A percentile compares a stretch with the other conserved stretches of the same genome.
These are phyloP conservation scores for Collybiopsis luxurians DNA, from an alignment of 768 basidiomycete species.

Conservation along the genomic window DNA sequence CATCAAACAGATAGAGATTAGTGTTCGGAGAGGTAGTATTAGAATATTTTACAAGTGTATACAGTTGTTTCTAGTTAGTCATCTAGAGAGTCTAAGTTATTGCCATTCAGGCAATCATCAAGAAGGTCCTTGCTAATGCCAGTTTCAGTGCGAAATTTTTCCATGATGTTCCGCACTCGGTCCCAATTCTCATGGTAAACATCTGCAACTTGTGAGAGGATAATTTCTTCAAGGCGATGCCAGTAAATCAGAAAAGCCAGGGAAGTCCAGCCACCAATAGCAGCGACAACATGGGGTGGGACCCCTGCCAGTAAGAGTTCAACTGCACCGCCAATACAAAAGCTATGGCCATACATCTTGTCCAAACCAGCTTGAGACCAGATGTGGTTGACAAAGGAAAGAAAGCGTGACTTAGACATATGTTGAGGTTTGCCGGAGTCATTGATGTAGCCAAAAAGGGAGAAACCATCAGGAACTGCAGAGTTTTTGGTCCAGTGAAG, in stretches of 20 bases:
- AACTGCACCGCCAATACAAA: conserved; percentile 24
- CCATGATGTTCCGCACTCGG: not conserved
- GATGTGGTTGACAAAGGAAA: conserved; percentile 11
- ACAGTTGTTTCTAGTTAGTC: too few relatives aligned
- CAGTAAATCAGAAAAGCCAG: conserved; percentile 28
- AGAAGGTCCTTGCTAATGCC: not conserved
- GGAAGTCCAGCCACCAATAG: conserved; percentile 31
- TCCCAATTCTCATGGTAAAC: not conserved
- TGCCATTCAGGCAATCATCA: too few relatives aligned
- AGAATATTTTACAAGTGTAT: too few relatives aligned
- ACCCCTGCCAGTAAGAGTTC: conserved; percentile 23
- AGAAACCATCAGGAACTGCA: conserved; percentile 19
- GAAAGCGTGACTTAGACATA: conserved; percentile 11
- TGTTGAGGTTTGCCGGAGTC: conserved; percentile 1
- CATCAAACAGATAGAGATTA: too few relatives aligned
- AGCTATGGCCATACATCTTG: conserved; percentile 20
- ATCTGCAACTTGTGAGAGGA: conserved; percentile 2
- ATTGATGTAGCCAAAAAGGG: conserved; percentile 6
- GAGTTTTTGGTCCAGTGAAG: conserved; percentile 19
- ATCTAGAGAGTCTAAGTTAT: too few relatives aligned
- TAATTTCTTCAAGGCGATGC: conserved; percentile 20
- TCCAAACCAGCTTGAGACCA: conserved; percentile 11
- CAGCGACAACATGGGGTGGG: conserved; percentile 28
- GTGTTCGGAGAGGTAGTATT: too few relatives aligned
- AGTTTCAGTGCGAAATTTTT: not conserved